A percentile compares a stretch with the other conserved stretches of the same genome.
Evolutionary conservation across 768 basidiomycete species (phyloP).

Genomic region (Agaricus blazei): DNA sequence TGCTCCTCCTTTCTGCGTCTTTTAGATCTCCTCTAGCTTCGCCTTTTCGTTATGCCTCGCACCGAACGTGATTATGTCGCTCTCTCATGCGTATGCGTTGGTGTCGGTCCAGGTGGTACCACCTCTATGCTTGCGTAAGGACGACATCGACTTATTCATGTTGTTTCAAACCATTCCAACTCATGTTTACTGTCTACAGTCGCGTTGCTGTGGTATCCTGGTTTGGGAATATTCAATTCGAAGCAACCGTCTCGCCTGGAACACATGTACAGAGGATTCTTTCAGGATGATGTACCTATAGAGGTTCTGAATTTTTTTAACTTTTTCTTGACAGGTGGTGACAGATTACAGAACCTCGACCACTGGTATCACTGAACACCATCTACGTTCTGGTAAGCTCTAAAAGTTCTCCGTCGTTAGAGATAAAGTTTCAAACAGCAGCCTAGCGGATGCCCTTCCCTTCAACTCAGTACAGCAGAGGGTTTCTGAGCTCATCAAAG

Average conservation of each 20-base stretch:
- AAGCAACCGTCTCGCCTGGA: constrained; percentile 65
- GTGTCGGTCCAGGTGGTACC: constrained; percentile 75
- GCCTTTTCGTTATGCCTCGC: constrained; percentile 28
- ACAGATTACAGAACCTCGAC: constrained; percentile 69
- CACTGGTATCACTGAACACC: constrained; percentile 45
- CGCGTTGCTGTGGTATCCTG: constrained; percentile 51
- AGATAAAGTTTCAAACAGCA: background rate
- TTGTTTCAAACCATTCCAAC: background rate
- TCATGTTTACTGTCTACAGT: constrained; percentile 18
- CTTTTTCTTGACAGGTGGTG: constrained; percentile 30
- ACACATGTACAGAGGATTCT: constrained; percentile 26
- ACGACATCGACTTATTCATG: constrained; percentile 11
- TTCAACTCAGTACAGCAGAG: constrained; percentile 65
- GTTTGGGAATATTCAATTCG: constrained; percentile 52
- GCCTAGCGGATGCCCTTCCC: constrained; percentile 41
- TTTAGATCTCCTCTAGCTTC: constrained; percentile 11
- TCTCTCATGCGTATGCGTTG: constrained; percentile 66
- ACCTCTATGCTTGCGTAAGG: constrained; percentile 79
- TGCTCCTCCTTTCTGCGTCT: background rate
- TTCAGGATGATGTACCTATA: background rate
- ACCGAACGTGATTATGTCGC: constrained; percentile 44
- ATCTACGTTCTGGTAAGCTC: constrained; percentile 33
- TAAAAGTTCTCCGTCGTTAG: constrained; percentile 5
- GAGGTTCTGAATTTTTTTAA: background rate
- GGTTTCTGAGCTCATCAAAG: constrained; percentile 61